Evolutionary conservation across 108 stramenopile species (phyloP).

Genomic region (Cyclotella sp.): DNA sequence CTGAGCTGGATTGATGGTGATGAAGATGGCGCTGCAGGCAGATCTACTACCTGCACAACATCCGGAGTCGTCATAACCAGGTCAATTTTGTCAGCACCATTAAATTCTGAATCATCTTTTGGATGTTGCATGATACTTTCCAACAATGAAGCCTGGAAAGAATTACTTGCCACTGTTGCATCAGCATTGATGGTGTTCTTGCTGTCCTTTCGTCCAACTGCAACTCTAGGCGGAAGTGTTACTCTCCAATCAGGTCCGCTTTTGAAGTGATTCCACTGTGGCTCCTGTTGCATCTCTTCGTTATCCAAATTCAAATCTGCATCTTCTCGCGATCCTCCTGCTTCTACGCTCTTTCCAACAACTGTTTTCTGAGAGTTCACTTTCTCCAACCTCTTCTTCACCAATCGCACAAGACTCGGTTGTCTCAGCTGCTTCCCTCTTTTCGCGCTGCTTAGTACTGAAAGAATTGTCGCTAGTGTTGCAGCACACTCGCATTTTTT

Average conservation of each 20-base stretch:
- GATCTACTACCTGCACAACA: not conserved
- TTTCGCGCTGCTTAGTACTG: constrained; percentile 2
- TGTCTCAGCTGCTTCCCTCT: constrained; percentile 26
- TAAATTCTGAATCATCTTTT: too few species aligned
- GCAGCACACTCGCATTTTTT: constrained; percentile 14
- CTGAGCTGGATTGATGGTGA: constrained; percentile 1
- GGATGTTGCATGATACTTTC: not conserved
- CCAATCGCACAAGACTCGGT: constrained; percentile 33
- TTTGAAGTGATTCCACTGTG: constrained; percentile 21
- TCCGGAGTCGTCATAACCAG: not conserved
- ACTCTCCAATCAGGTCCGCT: constrained; percentile 5
- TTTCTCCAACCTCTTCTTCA: constrained; percentile 23
- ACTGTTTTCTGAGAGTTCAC: not conserved
- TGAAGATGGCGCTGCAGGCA: constrained; percentile 2
- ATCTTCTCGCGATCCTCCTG: not conserved
- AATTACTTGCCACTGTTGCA: not conserved
- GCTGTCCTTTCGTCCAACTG: constrained; percentile 9
- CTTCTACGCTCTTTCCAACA: not conserved
- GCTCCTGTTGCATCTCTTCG: not conserved
- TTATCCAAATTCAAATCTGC: not conserved
- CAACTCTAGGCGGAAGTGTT: not conserved
- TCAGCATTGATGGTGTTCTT: not conserved
- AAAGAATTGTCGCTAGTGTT: constrained; percentile 25
- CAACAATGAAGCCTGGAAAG: not conserved
- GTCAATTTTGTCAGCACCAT: not conserved